These are phyloP conservation scores for Salix exigua DNA, from an alignment of 345 rosid genomes.

Conservation along the genomic window DNA sequence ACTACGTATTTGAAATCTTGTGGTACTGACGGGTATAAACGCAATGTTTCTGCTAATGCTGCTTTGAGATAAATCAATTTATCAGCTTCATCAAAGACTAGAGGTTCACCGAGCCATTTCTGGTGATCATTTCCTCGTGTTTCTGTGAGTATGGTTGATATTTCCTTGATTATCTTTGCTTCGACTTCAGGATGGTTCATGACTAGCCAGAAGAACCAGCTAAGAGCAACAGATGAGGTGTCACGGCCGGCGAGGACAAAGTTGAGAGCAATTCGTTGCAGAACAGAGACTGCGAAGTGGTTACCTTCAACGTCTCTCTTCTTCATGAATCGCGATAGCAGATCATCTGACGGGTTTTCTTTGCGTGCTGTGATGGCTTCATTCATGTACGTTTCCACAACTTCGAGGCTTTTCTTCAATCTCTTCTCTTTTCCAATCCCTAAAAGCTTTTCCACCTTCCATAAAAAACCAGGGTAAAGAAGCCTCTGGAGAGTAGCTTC, in stretches of 20 bases:
- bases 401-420: conserved; percentile 45
- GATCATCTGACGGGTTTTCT: conserved; percentile 74
- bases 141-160: conserved; percentile 50
- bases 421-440: conserved; percentile 58
- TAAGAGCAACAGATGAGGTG: conserved; percentile 86
- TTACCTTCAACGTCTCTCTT: conserved; percentile 68
- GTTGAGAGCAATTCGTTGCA: conserved; percentile 82
- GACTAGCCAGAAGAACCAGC: conserved; percentile 95
- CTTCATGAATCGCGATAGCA: conserved; percentile 76
- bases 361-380: conserved; percentile 60
- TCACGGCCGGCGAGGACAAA: conserved; percentile 92
- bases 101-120: conserved; percentile 69
- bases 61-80: conserved; percentile 72
- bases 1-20: conserved; percentile 77
- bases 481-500: conserved; percentile 80
- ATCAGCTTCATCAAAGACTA: conserved; percentile 80
- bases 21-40: conserved; percentile 89
- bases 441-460: conserved; percentile 60
- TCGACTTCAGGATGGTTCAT: conserved; percentile 65
- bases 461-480: conserved; percentile 65
- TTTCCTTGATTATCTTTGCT: conserved; percentile 57
- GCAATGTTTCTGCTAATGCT: conserved; percentile 79
- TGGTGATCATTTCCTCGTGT: conserved; percentile 55
- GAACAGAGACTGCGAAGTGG: conserved; percentile 47
- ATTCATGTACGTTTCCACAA: conserved; percentile 69